Conservation (phyloP, 345 rosid genomes). For the Euphorbia peplus region DNA sequence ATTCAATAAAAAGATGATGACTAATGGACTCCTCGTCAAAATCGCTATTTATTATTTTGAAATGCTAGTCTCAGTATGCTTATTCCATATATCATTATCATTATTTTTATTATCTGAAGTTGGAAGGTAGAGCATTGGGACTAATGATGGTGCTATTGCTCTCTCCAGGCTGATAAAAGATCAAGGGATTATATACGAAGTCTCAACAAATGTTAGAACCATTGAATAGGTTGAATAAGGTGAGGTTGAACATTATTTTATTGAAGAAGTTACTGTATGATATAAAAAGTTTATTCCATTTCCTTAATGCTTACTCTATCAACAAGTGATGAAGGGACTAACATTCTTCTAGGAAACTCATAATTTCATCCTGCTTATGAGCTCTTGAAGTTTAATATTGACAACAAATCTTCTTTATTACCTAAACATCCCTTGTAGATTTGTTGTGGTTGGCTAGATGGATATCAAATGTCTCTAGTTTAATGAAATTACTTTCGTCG, state of each 20-base stretch:
- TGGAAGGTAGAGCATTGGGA: constrained; percentile 4
- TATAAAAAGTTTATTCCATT: not conserved
- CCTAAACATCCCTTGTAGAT: no score
- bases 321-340: not conserved
- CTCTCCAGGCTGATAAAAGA: constrained; percentile 57
- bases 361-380: not conserved
- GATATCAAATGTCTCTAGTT: no score
- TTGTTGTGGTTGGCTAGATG: no score
- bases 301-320: not conserved
- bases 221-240: constrained; percentile 23
- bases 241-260: constrained; percentile 1
- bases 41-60: not conserved
- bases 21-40: not conserved
- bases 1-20: not conserved
- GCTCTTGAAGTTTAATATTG: not conserved
- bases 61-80: not conserved
- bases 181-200: constrained; percentile 61
- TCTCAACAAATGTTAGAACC: constrained; percentile 30
- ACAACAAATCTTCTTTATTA: no score
- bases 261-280: not conserved
- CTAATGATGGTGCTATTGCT: not conserved
- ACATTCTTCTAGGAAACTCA: not conserved
- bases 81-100: no score
- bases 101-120: not conserved
- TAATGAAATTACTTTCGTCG: no score